Percentiles rank a stretch among this genome's conserved stretches.
Conservation (phyloP, 2,329 filamentous ascomycete species). For the Hymenotorrendiella dingleyae region DNA sequence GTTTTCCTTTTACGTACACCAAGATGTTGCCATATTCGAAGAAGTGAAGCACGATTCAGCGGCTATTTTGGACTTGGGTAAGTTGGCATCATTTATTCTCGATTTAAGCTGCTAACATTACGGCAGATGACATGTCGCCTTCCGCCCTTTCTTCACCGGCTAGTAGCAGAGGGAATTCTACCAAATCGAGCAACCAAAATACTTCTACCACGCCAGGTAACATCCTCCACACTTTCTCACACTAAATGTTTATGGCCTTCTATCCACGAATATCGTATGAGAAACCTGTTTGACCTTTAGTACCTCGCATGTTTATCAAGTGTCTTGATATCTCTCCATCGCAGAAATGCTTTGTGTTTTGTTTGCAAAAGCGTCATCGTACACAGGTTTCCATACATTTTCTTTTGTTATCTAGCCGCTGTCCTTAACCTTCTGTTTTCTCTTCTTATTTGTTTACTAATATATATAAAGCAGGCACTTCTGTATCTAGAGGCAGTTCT, state of each 20-base stretch:
- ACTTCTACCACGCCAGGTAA: too few species aligned
- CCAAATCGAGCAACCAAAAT: neutral
- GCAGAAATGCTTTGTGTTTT: too few species aligned
- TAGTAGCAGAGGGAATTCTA: constrained; percentile 4
- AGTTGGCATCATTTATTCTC: neutral
- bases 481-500: constrained; percentile 3
- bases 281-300: too few species aligned
- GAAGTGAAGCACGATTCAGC: constrained; percentile 5
- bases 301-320: too few species aligned
- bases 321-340: too few species aligned
- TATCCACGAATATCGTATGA: too few species aligned
- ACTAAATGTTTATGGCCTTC: too few species aligned
- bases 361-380: too few species aligned
- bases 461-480: neutral
- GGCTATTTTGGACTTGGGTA: constrained; percentile 5
- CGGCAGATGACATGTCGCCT: constrained; percentile 3
- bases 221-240: too few species aligned
- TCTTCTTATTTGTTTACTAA: neutral
- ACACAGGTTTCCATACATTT: too few species aligned
- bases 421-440: too few species aligned
- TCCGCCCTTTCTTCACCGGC: constrained; percentile 1
- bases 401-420: too few species aligned
- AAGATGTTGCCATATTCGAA: neutral
- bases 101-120: neutral
- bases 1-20: constrained; percentile 3